phyloP scores from a whole-genome alignment of 257 asterid species.

The Avicennia marina region DNA sequence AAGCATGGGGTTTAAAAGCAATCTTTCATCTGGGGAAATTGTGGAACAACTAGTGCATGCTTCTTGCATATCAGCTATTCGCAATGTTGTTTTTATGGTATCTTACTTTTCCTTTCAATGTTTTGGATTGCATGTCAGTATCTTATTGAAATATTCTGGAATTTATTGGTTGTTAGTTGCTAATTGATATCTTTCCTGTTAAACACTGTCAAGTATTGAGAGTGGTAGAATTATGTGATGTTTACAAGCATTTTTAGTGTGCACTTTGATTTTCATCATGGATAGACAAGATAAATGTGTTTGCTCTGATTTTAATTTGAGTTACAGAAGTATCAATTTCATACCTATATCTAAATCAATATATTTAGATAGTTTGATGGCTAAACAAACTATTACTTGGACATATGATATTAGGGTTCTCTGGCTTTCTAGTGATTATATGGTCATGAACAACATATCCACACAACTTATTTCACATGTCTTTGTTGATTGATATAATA shows the following conservation, averaged over 20 bases:
- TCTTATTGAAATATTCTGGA: constrained; percentile 6
- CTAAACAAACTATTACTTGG: too few relatives aligned
- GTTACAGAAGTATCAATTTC: too few relatives aligned
- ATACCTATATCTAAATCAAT: too few relatives aligned
- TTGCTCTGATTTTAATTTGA: too few relatives aligned
- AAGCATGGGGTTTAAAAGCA: constrained; percentile 91
- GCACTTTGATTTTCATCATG: background rate
- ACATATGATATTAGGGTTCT: too few relatives aligned
- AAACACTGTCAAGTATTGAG: background rate
- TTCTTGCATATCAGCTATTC: constrained; percentile 72
- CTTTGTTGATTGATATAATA: background rate
- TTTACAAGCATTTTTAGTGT: background rate
- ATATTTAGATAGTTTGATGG: too few relatives aligned
- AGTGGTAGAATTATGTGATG: too few relatives aligned
- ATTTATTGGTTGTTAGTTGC: background rate
- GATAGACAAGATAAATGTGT: background rate
- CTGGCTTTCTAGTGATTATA: background rate
- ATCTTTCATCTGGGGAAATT: constrained; percentile 88
- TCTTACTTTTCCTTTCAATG: constrained; percentile 7
- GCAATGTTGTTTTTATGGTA: constrained; percentile 97
- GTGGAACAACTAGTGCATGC: constrained; percentile 93
- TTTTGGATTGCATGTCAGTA: background rate
- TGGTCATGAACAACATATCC: background rate
- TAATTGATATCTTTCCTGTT: constrained; percentile 3
- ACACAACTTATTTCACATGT: background rate